Base-by-base conservation (phyloP, 2,329 filamentous ascomycete genomes). In the Colletotrichum sojae region DNA sequence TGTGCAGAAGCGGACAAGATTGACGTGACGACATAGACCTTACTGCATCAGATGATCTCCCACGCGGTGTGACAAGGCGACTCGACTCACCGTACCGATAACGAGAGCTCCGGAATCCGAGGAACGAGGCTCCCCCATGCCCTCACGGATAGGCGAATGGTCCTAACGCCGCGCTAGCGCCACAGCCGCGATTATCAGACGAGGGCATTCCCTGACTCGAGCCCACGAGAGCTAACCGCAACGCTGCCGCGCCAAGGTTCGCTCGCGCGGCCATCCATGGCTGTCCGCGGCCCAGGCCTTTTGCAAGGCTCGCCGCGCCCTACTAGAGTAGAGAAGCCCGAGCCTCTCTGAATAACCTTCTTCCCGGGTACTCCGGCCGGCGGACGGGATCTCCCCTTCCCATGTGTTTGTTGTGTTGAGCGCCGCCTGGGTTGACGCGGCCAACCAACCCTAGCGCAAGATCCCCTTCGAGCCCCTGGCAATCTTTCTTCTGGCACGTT, bases 121-220 rank as follows among this genome's bases (percentile, higher is more conserved):
- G 51, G 31, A 27, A 48, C 46, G 53, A 54, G 22, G 40, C 6
- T 36, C 31, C 6, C 6, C 31, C 31, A 36, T 36, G 12, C 4
- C 18, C 60, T 54, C 53, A 20, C 45, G 43, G 15, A 40, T 22
- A 20, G 8, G 12, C 13, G 31, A 18, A 56, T 12, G 22, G 22
- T 25, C 36, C 45, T 61, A n/a, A 20, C 36, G 39, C 12, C 46
- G 31, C 48, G n/a, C 40, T 49, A 59, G 57, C 54, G 61, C 31
- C 48, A 54, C 22, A 65, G 49, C 61, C 40, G 54, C 48, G 53
- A 16, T 36, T 16, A 10, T 36, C 22, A 43, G 31, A 51, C 20
- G 40, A 49, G 60, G 56, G 54, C 18, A 56, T 46, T 49, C 52
- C 61, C 54, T 59, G 66, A 68, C 53, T 65, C 66, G 65, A 51